A percentile compares a stretch with the other conserved stretches of the same genome.
Conservation (phyloP, 345 rosid genomes). For the Camelina laxa region DNA sequence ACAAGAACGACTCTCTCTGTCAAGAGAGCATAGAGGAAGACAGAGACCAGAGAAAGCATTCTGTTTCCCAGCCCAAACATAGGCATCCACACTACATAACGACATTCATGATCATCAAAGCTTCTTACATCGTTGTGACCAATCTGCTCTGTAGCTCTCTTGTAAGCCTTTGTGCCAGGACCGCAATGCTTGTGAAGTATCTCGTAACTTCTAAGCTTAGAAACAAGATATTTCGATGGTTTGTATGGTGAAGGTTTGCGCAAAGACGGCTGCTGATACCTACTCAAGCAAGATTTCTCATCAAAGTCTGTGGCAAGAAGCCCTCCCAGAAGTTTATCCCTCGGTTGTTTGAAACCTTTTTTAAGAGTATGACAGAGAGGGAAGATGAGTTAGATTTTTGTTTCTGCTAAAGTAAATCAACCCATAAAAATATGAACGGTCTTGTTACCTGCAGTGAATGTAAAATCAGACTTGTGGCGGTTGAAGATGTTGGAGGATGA, state of each 20-base stretch:
- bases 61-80: constrained; percentile 72
- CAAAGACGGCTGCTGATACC: constrained; percentile 44
- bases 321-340: constrained; percentile 54
- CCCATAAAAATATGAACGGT: background rate
- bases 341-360: constrained; percentile 36
- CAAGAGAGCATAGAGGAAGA: constrained; percentile 68
- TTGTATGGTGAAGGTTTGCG: constrained; percentile 47
- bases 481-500: constrained; percentile 25
- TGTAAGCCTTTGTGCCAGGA: constrained; percentile 57
- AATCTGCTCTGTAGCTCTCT: constrained; percentile 48
- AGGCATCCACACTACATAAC: constrained; percentile 61
- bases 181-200: constrained; percentile 66
- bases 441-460: constrained; percentile 12
- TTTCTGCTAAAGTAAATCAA: constrained; percentile 5
- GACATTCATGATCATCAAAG: constrained; percentile 46
- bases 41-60: constrained; percentile 59
- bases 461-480: constrained; percentile 1
- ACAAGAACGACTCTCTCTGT: constrained; percentile 67
- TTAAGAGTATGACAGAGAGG: constrained; percentile 3
- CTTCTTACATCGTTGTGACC: constrained; percentile 14
- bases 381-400: constrained; percentile 1
- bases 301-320: constrained; percentile 55
- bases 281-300: constrained; percentile 57
- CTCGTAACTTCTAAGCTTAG: constrained; percentile 63
- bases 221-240: constrained; percentile 55